phyloP scores from a whole-genome alignment of 1,284 basidiomycete genomes.

The Melampsora abietis-canadensis region DNA sequence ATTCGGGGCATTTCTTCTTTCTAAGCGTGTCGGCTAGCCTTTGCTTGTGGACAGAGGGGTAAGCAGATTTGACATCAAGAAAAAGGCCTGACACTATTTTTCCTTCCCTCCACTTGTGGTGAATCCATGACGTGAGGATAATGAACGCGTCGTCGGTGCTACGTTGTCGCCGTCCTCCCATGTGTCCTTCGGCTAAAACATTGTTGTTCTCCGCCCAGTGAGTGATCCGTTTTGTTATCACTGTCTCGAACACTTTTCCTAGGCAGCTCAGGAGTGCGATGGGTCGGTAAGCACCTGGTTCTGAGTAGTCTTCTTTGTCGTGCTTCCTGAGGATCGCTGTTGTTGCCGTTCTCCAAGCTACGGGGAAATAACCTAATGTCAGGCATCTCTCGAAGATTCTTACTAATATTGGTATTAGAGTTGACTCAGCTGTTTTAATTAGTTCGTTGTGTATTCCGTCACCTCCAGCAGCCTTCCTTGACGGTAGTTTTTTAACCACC shows the following conservation, averaged over 20 bases:
- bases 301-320: conserved; percentile 5
- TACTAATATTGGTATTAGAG: background rate
- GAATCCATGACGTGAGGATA: too few species aligned
- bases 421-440: conserved; percentile 1
- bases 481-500: too few species aligned
- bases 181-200: background rate
- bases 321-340: conserved; percentile 7
- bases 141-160: too few species aligned
- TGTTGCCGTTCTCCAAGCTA: conserved; percentile 10
- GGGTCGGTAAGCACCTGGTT: too few species aligned
- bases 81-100: conserved; percentile 16
- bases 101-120: too few species aligned
- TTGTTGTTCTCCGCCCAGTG: conserved; percentile 7
- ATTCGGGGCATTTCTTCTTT: background rate
- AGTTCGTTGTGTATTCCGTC: background rate
- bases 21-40: background rate
- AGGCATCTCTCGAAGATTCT: conserved; percentile 13
- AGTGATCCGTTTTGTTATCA: conserved; percentile 10
- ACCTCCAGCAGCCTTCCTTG: background rate
- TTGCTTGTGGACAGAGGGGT: background rate
- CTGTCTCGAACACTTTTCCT: too few species aligned
- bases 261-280: conserved; percentile 11
- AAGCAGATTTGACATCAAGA: conserved; percentile 32
- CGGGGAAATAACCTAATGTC: conserved; percentile 5
- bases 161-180: background rate